Conservation (phyloP, 148 eudicot genomes). For the Fagopyrum esculentum region DNA sequence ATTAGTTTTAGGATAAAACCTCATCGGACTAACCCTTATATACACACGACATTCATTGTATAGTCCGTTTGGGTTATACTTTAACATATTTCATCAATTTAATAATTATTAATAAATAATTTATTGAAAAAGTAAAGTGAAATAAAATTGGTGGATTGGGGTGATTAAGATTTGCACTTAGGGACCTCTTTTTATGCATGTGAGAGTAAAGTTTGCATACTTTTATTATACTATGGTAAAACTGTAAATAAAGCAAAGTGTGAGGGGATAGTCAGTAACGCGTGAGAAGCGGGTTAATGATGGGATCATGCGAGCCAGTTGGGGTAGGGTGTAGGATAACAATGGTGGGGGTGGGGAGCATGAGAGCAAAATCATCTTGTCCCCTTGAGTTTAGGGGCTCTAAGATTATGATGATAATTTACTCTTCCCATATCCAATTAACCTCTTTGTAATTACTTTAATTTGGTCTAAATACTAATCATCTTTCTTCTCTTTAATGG, state of each 20-base stretch:
- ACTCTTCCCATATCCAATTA: neutral
- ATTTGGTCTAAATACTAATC: neutral
- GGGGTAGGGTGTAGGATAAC: constrained; percentile 9
- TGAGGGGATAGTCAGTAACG: neutral
- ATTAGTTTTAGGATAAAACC: too few species aligned
- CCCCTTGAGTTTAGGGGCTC: constrained; percentile 17
- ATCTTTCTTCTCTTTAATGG: neutral
- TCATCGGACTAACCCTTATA: too few species aligned
- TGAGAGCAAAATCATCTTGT: constrained; percentile 1
- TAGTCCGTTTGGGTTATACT: too few species aligned
- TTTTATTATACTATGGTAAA: constrained; percentile 15
- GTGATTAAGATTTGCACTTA: neutral
- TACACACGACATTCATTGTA: too few species aligned
- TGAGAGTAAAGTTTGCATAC: neutral
- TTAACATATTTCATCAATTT: too few species aligned
- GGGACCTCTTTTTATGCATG: constrained; percentile 8
- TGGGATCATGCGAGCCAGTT: constrained; percentile 15
- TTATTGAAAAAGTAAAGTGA: neutral
- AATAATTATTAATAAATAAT: neutral
- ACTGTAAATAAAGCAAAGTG: constrained; percentile 1
- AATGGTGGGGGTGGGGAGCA: neutral
- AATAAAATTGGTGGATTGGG: neutral
- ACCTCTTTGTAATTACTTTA: neutral
- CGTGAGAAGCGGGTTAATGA: constrained; percentile 29
- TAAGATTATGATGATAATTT: neutral